Evolutionary conservation across 2,329 filamentous ascomycete genomes (phyloP).

Genomic region (Endoconidiophora polonica): DNA sequence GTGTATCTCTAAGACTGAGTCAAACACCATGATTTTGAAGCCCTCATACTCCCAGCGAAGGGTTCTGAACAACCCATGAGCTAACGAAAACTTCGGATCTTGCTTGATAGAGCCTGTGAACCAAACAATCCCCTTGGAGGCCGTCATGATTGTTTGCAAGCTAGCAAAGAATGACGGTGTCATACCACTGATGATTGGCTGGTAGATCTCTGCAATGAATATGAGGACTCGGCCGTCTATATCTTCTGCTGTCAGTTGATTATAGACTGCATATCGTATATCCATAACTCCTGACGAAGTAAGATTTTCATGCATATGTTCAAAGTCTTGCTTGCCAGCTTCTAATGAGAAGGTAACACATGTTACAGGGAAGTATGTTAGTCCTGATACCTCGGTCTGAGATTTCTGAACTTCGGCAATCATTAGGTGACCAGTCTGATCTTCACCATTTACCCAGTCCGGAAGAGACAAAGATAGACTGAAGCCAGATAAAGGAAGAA

Average conservation of each 20-base stretch:
- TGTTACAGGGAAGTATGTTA: no score
- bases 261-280: no score
- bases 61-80: not conserved
- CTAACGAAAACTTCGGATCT: not conserved
- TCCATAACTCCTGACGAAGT: no score
- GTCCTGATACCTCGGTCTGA: no score
- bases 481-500: slow-evolving; percentile 10
- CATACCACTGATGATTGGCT: not conserved
- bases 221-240: not conserved
- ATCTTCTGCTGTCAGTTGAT: not conserved
- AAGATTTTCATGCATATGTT: no score
- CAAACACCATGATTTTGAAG: not conserved
- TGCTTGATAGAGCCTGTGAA: not conserved
- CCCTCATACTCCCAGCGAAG: not conserved
- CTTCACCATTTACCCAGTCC: no score
- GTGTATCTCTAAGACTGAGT: not conserved
- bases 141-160: not conserved
- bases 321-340: no score
- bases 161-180: not conserved
- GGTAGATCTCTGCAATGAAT: not conserved
- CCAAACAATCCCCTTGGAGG: not conserved
- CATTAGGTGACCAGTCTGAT: not conserved
- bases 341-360: no score
- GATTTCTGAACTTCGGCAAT: not conserved
- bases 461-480: no score